Base-by-base conservation (phyloP, 2,329 filamentous ascomycete species). In the Clonostachys solani region DNA sequence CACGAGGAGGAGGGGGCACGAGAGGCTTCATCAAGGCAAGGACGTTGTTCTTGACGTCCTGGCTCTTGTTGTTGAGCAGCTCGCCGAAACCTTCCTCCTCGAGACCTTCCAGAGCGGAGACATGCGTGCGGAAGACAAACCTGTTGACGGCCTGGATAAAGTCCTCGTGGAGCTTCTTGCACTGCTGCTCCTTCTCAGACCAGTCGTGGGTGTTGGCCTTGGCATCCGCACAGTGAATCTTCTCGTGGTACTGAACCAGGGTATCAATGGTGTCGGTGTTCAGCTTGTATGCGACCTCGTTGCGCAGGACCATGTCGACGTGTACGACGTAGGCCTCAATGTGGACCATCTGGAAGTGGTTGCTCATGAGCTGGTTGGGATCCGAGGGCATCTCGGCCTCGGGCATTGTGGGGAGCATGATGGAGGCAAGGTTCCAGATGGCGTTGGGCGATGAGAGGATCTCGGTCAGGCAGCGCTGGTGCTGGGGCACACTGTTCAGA, bases 291-390 rank as follows among this genome's bases (percentile, higher is more conserved):
- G 92, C 94, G 61, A 99, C 91, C 74, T 97, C 94, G 66, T 95
- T 94, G 69, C 92, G 87, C 60, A 95, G 83, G 50, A 99, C 92
- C 91, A 97, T 96, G 74, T 99, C 94, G 69, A 99, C 91, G 69
- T 97, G 92, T 51, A 99, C 94, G 58, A 97, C 92, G 67, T 99
- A 99, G 45, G 94, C 94, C 72, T 97, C 92, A 58, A 97, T 75
- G 66, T 96, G 90, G 62, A 96, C 76, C 63, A 96, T 81, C 74
- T 95, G 87, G 70, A 92, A 94, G 43, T 49, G 43, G 79, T 95
- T 95, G 80, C 88, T 90, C 53, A 96, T 74, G 53, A 88, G 89
- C 71, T 96, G 91, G 56, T 92, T 78, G 54, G 95, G 75, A 42
- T 96, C 90, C 68, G 85, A 85, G 67, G 83, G 83, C 64, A 96